These are phyloP conservation scores for Saposhnikovia divaricata DNA, from an alignment of 129 eudicot species.

Conservation along the genomic window DNA sequence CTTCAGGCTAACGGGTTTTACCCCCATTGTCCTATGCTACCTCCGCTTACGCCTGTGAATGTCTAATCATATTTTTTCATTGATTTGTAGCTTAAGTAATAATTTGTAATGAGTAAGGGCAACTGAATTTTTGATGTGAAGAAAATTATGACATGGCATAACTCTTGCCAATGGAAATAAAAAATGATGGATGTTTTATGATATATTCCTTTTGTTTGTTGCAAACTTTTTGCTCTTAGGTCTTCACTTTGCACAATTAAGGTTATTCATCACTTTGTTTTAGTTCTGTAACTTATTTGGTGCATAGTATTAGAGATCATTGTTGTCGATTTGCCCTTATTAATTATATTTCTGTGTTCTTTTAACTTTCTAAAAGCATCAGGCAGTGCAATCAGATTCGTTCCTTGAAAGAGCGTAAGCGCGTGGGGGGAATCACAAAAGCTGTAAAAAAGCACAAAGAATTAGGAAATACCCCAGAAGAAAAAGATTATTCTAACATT, in stretches of 20 bases:
- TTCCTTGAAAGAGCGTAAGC: slow-evolving; percentile 47
- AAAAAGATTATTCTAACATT: slow-evolving; percentile 52
- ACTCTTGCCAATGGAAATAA: background rate
- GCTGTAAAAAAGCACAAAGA: slow-evolving; percentile 37
- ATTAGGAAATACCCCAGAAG: slow-evolving; percentile 27
- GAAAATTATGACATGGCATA: background rate
- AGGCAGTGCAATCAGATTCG: slow-evolving; percentile 23
- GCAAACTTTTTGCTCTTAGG: background rate
- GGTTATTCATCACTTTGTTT: background rate
- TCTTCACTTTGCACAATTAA: background rate
- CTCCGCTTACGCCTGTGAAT: background rate
- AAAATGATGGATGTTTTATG: background rate
- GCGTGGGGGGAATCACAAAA: slow-evolving; percentile 30
- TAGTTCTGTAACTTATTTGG: background rate
- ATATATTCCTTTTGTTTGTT: background rate
- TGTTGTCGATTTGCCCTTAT: background rate
- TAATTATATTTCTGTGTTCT: background rate
- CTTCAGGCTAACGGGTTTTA: background rate
- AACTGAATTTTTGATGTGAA: background rate
- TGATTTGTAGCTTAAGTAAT: background rate
- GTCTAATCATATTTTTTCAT: too few species aligned
- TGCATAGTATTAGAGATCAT: background rate
- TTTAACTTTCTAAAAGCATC: slow-evolving; percentile 15
- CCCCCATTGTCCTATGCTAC: background rate
- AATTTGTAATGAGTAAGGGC: background rate